Conservation (phyloP, 208 protist species). For the Leptomonas seymouri region DNA sequence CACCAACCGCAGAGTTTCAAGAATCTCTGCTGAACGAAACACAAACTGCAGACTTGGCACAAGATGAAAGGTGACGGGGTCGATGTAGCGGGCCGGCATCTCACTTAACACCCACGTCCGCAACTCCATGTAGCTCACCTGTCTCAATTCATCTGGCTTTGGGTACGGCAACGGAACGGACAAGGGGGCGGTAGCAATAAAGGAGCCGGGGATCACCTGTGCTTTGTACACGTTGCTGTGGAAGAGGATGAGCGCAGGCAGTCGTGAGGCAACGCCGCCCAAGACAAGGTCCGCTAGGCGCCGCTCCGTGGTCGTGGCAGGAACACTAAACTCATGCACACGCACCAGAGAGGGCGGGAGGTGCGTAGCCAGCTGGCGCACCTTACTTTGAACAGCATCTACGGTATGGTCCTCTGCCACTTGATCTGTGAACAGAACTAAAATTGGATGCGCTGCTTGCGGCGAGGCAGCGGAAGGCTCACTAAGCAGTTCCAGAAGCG, state of each 20-base stretch:
- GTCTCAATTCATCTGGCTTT: not conserved
- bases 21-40: conserved; percentile 20
- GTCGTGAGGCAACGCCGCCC: conserved; percentile 2
- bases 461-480: not conserved
- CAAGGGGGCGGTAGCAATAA: conserved; percentile 9
- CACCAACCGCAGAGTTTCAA: conserved; percentile 16
- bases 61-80: conserved; percentile 40
- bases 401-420: not conserved
- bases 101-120: conserved; percentile 40
- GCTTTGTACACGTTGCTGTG: conserved; percentile 12
- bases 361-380: conserved; percentile 13
- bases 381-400: conserved; percentile 1
- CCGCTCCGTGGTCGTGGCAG: conserved; percentile 1
- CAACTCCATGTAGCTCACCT: conserved; percentile 27
- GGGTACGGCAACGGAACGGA: conserved; percentile 3
- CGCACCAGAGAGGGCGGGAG: conserved; percentile 18
- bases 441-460: conserved; percentile 9
- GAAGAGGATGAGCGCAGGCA: conserved; percentile 28
- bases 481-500: conserved; percentile 5
- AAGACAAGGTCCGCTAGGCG: conserved; percentile 21
- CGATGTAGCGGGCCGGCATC: conserved; percentile 37
- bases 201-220: conserved; percentile 17
- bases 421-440: conserved; percentile 28
- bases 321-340: conserved; percentile 24
- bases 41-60: conserved; percentile 39